phyloP scores from a whole-genome alignment of 352 stramenopile genomes.

The Phytophthora macrochlamydospora region DNA sequence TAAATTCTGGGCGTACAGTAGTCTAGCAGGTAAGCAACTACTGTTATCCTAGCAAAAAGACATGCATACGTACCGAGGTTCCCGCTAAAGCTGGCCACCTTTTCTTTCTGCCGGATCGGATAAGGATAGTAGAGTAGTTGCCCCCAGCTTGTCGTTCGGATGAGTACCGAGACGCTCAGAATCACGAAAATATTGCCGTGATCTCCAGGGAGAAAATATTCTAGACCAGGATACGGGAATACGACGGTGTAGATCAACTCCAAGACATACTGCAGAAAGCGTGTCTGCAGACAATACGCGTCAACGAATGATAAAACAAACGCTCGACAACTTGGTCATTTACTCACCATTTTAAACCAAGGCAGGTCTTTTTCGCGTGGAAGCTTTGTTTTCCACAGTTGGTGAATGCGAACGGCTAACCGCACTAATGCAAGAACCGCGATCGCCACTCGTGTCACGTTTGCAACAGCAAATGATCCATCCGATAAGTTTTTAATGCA shows the following conservation, averaged over 20 bases:
- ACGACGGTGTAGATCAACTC: constrained; percentile 44
- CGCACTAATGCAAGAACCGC: constrained; percentile 15
- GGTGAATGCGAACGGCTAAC: constrained; percentile 20
- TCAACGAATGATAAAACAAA: no score
- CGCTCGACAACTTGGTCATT: not conserved
- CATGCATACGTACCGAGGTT: constrained; percentile 43
- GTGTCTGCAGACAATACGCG: constrained; percentile 4
- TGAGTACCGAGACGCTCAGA: constrained; percentile 44
- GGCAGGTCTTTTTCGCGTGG: not conserved
- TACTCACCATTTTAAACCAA: constrained; percentile 14
- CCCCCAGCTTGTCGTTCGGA: constrained; percentile 57
- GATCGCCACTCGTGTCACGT: constrained; percentile 38
- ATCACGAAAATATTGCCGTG: constrained; percentile 41
- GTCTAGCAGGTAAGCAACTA: not conserved
- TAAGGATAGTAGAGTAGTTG: constrained; percentile 71
- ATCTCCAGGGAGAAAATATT: constrained; percentile 29
- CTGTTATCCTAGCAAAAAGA: not conserved
- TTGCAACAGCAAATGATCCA: constrained; percentile 38
- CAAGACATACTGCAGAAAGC: constrained; percentile 21
- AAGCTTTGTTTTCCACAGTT: constrained; percentile 28
- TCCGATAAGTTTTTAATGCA: constrained; percentile 47
- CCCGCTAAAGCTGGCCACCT: constrained; percentile 62
- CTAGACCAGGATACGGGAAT: constrained; percentile 62
- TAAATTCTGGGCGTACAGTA: constrained; percentile 47
- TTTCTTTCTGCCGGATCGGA: constrained; percentile 70